phyloP scores from a whole-genome alignment of 2,329 filamentous ascomycete species.

The Colletotrichum costaricense region DNA sequence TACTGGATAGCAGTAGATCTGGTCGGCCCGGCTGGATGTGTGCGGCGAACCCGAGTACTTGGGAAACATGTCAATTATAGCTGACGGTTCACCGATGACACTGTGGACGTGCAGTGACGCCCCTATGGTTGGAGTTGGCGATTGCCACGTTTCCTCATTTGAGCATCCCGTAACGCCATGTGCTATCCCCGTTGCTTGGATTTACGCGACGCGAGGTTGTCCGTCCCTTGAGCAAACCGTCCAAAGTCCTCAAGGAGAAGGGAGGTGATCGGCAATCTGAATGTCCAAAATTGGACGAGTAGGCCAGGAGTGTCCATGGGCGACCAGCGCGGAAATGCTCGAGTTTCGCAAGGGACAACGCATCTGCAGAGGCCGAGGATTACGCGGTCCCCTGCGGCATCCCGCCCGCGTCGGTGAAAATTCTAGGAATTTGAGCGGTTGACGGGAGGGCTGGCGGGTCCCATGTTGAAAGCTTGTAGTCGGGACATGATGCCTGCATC shows the following conservation, averaged over 20 bases:
- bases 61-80: not conserved
- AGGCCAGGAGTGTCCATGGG: not conserved
- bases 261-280: constrained; percentile 6
- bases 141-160: not conserved
- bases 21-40: not conserved
- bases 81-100: not conserved
- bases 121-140: not conserved
- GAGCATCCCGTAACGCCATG: not conserved
- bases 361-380: not conserved
- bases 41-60: not conserved
- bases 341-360: not conserved
- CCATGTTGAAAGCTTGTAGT: constrained; percentile 13
- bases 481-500: not conserved
- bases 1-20: not conserved
- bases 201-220: not conserved
- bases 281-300: not conserved
- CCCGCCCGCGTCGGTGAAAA: not conserved
- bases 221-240: not conserved
- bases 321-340: not conserved
- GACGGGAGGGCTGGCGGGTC: not conserved
- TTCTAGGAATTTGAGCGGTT: not conserved
- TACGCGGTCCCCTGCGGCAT: constrained; percentile 16
- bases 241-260: not conserved
- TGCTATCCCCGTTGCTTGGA: not conserved
- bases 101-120: not conserved